Conservation (phyloP, 768 basidiomycete genomes). For the Strobilomyces confusus region DNA sequence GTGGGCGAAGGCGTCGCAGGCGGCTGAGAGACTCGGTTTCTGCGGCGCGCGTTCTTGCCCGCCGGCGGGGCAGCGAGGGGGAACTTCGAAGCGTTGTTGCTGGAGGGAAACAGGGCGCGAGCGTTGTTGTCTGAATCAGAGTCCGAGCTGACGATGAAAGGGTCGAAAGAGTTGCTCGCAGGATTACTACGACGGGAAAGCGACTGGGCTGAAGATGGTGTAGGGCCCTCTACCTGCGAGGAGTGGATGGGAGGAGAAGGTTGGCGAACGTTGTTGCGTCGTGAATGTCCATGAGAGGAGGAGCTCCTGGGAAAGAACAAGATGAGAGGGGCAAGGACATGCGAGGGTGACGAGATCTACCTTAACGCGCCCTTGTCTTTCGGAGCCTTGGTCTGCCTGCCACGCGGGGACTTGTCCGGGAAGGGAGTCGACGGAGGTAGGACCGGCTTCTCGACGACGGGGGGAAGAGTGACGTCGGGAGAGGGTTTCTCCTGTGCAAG, state of each 20-base stretch:
- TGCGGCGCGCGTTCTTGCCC: constrained; percentile 57
- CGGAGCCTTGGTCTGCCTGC: constrained; percentile 34
- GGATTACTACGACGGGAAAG: constrained; percentile 31
- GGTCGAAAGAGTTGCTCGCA: constrained; percentile 40
- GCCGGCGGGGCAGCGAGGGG: constrained; percentile 44
- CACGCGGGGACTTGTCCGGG: constrained; percentile 31
- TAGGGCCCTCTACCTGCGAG: constrained; percentile 66
- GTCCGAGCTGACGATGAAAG: constrained; percentile 47
- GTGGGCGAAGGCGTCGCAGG: constrained; percentile 36
- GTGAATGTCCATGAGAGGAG: constrained; percentile 41
- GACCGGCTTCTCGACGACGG: constrained; percentile 28
- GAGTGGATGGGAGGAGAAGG: constrained; percentile 56
- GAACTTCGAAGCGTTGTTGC: constrained; percentile 18
- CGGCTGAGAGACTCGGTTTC: constrained; percentile 36
- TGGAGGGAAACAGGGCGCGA: constrained; percentile 32
- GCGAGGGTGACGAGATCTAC: constrained; percentile 27
- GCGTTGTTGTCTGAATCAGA: constrained; percentile 35
- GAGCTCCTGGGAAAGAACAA: constrained; percentile 35
- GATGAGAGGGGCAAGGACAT: constrained; percentile 1
- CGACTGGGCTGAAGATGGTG: constrained; percentile 20
- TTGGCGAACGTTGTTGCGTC: constrained; percentile 55
- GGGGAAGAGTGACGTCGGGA: constrained; percentile 31
- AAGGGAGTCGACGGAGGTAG: constrained; percentile 13
- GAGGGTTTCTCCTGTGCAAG: constrained; percentile 24
- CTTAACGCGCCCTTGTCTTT: constrained; percentile 44